Evolutionary conservation across 1,284 basidiomycete species (phyloP), one percentile per base, ranked within the genome.

Genomic region (Ganoderma boninense): DNA sequence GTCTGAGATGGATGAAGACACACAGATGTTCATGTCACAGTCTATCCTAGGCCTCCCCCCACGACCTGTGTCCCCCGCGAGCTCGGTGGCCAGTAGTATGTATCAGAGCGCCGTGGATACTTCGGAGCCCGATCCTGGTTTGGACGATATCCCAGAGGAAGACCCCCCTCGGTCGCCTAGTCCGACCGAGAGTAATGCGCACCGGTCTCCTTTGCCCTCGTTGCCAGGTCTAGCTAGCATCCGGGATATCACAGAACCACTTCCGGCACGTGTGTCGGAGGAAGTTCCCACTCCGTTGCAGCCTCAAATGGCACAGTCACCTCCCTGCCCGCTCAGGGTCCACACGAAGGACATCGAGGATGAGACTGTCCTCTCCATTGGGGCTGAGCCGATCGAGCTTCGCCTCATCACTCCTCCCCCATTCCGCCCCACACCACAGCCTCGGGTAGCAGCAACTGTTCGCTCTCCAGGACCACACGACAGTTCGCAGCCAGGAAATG

Each of bases 71-170:
- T 88, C 86, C n/a, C 84, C 86, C 5, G 74, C 85, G 32, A 84
- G 82, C 61, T 77, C 80, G 23, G 74, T 80, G 14, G 73, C 77
- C 7, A 79, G 79, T 68, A 80, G 79, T 70, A 88, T 95, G 85
- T 95, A 94, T 78, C 86, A 93, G 74, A 95, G 93, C 75, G 91
- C 92, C 2, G 76, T 93, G 35, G 91, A 91, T 18, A 82, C 81
- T n/a, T 71, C 79, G 14, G 74, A 79, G 26, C 40, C 70, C 0
- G 68, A 65, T 23, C 32, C 63, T 14, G 65, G 23, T 35, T 67
- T 74, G 10, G 62, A 67, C 8, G 68, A 72, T 62, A 65, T 71
- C 26, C 71, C 71, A 5, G 73, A 72, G 32, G 66, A 71, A 40
- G 64, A 69, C 7, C 42, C 44, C 8, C 38, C 65, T 4, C 62